These are phyloP conservation scores for Phyllosticta capitalensis DNA, from an alignment of 2,329 filamentous ascomycete species.

Conservation along the genomic window DNA sequence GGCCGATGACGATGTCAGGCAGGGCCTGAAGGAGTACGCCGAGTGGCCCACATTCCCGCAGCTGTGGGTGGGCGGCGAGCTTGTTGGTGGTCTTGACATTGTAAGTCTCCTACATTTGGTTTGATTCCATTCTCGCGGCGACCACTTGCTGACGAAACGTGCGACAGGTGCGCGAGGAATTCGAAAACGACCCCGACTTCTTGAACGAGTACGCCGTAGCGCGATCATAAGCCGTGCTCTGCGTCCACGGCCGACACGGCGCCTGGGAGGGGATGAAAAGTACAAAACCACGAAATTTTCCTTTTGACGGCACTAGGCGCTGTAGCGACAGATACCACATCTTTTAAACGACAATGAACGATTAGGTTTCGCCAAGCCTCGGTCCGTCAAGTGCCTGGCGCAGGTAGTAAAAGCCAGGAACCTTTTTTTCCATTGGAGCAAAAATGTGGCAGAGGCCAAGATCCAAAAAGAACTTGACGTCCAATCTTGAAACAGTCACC, in stretches of 20 bases:
- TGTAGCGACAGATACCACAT: neutral
- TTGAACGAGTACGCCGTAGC: conserved; percentile 58
- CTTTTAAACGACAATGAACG: neutral
- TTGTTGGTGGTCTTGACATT: conserved; percentile 53
- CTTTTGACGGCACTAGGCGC: neutral
- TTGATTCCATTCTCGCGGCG: conserved; percentile 16
- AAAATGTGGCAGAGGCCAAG: neutral
- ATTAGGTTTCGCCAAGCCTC: neutral
- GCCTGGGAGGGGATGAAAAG: neutral
- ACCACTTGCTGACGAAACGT: conserved; percentile 17
- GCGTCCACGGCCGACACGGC: conserved; percentile 14
- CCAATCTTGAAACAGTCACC: neutral
- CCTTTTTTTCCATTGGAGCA: neutral
- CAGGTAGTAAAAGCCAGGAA: neutral
- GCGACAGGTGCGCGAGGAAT: conserved; percentile 79
- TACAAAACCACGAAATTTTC: neutral
- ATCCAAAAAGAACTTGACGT: neutral
- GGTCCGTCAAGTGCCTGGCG: neutral
- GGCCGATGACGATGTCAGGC: conserved; percentile 91
- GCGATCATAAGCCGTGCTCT: conserved; percentile 12
- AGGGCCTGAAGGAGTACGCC: conserved; percentile 93
- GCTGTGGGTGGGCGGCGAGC: conserved; percentile 80
- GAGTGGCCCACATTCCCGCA: conserved; percentile 98
- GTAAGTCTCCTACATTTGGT: neutral
- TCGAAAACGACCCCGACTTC: conserved; percentile 75